These are phyloP conservation scores for Beauveria rudraprayagi DNA, from an alignment of 2,329 filamentous ascomycete species.

Conservation along the genomic window DNA sequence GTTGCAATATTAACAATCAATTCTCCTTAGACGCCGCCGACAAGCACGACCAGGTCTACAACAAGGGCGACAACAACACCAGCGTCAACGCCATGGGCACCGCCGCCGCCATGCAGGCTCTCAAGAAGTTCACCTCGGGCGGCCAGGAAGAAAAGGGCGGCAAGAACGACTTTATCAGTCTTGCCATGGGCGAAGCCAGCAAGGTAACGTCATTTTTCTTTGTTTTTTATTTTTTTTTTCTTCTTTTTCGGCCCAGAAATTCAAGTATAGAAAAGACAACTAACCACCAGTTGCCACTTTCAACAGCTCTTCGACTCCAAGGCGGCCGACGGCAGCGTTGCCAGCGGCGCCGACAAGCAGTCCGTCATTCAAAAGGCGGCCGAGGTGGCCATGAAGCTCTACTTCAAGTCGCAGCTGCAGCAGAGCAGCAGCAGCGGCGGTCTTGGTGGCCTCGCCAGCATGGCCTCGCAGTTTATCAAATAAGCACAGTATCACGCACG, in stretches of 20 bases:
- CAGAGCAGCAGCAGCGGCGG: slow-evolving; percentile 26
- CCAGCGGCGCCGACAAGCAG: slow-evolving; percentile 64
- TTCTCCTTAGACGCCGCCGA: slow-evolving; percentile 52
- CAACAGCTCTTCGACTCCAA: slow-evolving; percentile 52
- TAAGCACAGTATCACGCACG: slow-evolving; percentile 10
- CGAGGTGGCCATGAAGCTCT: slow-evolving; percentile 86
- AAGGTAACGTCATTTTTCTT: slow-evolving; percentile 42
- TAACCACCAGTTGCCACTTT: not conserved
- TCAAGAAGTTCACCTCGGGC: slow-evolving; percentile 68
- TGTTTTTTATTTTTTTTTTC: no score
- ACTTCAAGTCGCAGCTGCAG: slow-evolving; percentile 65
- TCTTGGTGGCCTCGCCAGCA: slow-evolving; percentile 28
- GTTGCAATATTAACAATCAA: not conserved
- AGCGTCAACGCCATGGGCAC: slow-evolving; percentile 51
- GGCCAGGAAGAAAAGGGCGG: slow-evolving; percentile 43
- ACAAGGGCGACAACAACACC: slow-evolving; percentile 36
- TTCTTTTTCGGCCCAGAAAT: not conserved
- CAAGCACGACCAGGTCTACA: slow-evolving; percentile 69
- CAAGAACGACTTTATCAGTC: slow-evolving; percentile 72
- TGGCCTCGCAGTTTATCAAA: slow-evolving; percentile 42
- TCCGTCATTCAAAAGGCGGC: slow-evolving; percentile 70
- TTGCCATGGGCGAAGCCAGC: slow-evolving; percentile 82
- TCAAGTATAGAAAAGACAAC: not conserved
- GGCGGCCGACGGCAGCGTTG: slow-evolving; percentile 43
- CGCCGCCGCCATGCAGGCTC: slow-evolving; percentile 72